A percentile compares a stretch with the other conserved stretches of the same genome.
Conservation (phyloP, 805 yeast species). For the Cyberlindnera mississippiensis region DNA sequence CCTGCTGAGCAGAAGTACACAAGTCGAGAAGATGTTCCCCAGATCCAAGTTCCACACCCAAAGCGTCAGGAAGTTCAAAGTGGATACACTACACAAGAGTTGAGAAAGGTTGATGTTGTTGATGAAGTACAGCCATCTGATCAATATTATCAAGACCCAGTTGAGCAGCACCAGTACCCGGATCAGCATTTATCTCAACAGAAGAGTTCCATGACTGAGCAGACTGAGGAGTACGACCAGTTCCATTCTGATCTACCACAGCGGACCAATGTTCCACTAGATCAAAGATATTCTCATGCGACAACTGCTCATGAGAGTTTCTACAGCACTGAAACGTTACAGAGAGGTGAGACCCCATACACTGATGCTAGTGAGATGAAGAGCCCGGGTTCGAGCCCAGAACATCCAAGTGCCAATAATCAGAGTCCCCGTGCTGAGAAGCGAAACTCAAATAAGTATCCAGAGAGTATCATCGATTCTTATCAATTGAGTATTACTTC, state of each 20-base stretch:
- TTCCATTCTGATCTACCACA: background rate
- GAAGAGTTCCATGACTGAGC: background rate
- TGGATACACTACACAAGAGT: background rate
- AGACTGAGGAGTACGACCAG: background rate
- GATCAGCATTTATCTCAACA: too few relatives aligned
- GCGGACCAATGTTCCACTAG: background rate
- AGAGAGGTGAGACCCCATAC: conserved; percentile 12
- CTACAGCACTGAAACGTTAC: conserved; percentile 11
- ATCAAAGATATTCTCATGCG: conserved; percentile 10
- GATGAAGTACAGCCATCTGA: conserved; percentile 13
- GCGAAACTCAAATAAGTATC: conserved; percentile 16
- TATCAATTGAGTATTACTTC: conserved; percentile 16
- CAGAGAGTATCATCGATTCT: conserved; percentile 26
- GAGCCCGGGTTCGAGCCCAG: conserved; percentile 3
- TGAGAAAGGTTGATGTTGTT: conserved; percentile 1
- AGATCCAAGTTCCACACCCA: conserved; percentile 11
- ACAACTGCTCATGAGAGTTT: conserved; percentile 9
- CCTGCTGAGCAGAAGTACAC: conserved; percentile 4
- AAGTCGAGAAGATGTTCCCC: conserved; percentile 4
- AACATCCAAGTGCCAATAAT: background rate
- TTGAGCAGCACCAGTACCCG: background rate
- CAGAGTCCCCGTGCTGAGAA: background rate
- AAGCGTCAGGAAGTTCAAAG: conserved; percentile 5
- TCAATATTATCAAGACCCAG: background rate
- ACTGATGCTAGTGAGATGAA: conserved; percentile 14